Base-by-base conservation (phyloP, 164 flowering plant genomes). In the Santalum album region DNA sequence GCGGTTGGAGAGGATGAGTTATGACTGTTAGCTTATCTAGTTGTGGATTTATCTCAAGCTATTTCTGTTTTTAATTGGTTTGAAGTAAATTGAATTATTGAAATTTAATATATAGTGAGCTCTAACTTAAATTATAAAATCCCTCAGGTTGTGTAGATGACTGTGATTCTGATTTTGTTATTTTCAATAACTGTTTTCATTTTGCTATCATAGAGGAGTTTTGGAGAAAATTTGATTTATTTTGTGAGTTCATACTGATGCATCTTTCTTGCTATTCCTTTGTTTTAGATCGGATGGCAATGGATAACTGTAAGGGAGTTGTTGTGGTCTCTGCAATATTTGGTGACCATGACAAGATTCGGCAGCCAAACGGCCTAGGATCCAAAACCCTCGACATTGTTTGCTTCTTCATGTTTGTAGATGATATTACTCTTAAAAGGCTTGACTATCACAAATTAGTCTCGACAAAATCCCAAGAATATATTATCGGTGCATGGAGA, bases 331-430 rank as follows among this genome's bases (percentile, higher is more conserved):
- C 96, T 0, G 99, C 99, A 1, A 77, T 87, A 39, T 87, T 92
- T 63, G 77, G 77, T 21, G 85, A 87, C 61, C 91, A 89, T 46
- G 99, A 92, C 77, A 87, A 92, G 72, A 76, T 92, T 53, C 73
- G 99, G 24, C 99, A 92, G 55, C 96, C 96, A 0, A 76, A 54
- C 60, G 87, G 94, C 11, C 76, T 92, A 0, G 91, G 90, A 59
- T 62, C 83, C 23, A 72, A 80, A 61, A 84, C 97, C 17, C 61
- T 75, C 3, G 75, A 73, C 20, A 56, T 9, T 38, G 87, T 74
- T 12, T 94, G 96, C 60, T 90, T 94, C 81, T 80, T 80, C 82
- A 77, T 90, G 92, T 90, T 90, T 53, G 72, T 87, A 1, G 99
- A 94, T 42, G 84, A 84, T 26, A 40, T 51, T 14, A 87, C 99